Evolutionary conservation across 1,284 basidiomycete species (phyloP).

Genomic region (Irpex lacteus): DNA sequence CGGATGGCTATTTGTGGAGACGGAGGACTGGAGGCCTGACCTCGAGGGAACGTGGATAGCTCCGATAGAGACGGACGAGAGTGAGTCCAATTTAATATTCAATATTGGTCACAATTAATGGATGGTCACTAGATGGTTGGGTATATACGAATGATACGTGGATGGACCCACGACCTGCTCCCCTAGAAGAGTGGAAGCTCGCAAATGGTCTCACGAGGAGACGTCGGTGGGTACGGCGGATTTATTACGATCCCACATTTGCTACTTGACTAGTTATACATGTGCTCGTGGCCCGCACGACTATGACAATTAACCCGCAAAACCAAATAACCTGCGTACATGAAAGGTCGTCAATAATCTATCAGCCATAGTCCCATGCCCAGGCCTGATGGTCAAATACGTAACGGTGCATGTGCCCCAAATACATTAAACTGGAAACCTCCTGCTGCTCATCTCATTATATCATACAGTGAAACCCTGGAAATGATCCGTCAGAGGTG

Average conservation of each 20-base stretch:
- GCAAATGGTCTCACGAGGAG: conserved; percentile 55
- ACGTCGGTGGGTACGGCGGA: conserved; percentile 61
- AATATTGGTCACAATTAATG: neutral
- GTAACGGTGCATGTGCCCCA: neutral
- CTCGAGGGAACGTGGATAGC: conserved; percentile 52
- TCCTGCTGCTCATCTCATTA: neutral
- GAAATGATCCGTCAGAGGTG: neutral
- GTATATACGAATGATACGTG: conserved; percentile 75
- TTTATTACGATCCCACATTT: conserved; percentile 42
- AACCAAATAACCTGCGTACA: neutral
- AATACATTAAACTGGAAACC: neutral
- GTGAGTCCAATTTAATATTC: conserved; percentile 28
- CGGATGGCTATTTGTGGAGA: conserved; percentile 70
- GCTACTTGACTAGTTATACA: conserved; percentile 1
- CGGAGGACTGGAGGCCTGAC: conserved; percentile 74
- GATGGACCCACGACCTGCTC: conserved; percentile 46
- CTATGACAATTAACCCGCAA: neutral
- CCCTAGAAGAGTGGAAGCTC: conserved; percentile 39
- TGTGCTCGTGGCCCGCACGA: neutral
- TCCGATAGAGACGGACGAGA: conserved; percentile 41
- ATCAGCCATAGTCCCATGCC: neutral
- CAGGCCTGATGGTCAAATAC: neutral
- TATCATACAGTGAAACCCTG: conserved; percentile 14
- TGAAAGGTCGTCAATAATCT: neutral
- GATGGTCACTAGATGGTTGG: conserved; percentile 57